phyloP scores from a whole-genome alignment of 345 rosid genomes.

The Hypericum androsaemum region DNA sequence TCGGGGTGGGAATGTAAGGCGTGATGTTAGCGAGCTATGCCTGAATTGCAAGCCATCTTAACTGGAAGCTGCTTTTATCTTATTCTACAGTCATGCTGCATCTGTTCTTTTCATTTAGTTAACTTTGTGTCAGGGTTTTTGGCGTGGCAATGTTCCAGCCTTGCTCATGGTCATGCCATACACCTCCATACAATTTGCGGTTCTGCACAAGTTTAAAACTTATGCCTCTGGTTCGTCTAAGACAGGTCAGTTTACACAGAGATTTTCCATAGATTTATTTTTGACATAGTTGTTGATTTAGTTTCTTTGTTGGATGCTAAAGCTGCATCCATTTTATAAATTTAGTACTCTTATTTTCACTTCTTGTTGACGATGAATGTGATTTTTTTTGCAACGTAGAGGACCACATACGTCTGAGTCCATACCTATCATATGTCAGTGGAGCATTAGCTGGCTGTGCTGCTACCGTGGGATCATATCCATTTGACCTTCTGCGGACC shows the following conservation, averaged over 20 bases:
- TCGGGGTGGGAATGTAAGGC: too few relatives aligned
- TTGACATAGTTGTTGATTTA: too few relatives aligned
- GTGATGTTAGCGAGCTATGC: too few relatives aligned
- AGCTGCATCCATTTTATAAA: not conserved
- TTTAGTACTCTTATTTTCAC: not conserved
- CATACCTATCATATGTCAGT: constrained; percentile 68
- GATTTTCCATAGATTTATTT: not conserved
- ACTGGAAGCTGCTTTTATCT: too few relatives aligned
- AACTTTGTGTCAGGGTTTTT: constrained; percentile 64
- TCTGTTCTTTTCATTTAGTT: not conserved
- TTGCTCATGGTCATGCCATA: constrained; percentile 98
- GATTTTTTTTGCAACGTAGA: constrained; percentile 36
- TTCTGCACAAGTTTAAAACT: constrained; percentile 69
- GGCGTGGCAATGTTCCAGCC: constrained; percentile 99
- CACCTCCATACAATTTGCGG: constrained; percentile 84
- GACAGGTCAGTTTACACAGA: constrained; percentile 38
- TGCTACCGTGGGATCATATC: constrained; percentile 97
- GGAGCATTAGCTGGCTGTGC: constrained; percentile 94
- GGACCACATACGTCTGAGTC: constrained; percentile 76
- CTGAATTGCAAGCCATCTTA: too few relatives aligned
- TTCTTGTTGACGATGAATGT: not conserved
- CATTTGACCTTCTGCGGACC: constrained; percentile 90
- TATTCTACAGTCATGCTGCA: not conserved
- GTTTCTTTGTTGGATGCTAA: not conserved
- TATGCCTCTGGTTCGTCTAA: constrained; percentile 79